A percentile compares a stretch with the other conserved stretches of the same genome.
These are phyloP conservation scores for Kwoniella dejecticola DNA, from an alignment of 768 basidiomycete genomes.

Conservation along the genomic window DNA sequence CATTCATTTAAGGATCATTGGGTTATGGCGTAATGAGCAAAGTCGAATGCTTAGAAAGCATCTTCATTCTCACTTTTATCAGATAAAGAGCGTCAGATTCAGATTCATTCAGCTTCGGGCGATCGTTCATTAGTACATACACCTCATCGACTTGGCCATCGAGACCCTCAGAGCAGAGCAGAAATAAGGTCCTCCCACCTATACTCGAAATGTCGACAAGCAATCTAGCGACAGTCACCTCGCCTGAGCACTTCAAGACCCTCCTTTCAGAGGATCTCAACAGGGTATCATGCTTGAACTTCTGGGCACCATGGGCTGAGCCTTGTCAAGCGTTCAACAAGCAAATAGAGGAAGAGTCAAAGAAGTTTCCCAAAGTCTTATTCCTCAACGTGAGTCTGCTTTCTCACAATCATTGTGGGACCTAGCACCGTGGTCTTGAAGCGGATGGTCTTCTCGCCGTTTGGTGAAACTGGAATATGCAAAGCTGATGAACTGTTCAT, in stretches of 20 bases:
- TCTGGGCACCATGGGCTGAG: slow-evolving; percentile 91
- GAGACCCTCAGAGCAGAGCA: background rate
- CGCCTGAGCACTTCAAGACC: slow-evolving; percentile 71
- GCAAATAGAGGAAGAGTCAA: slow-evolving; percentile 71
- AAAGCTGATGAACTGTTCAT: too few species aligned
- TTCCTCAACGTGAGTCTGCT: slow-evolving; percentile 69
- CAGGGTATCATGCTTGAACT: slow-evolving; percentile 83
- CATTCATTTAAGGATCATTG: background rate
- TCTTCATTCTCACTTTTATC: background rate
- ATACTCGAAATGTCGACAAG: slow-evolving; percentile 19
- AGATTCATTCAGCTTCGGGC: background rate
- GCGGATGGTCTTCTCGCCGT: too few species aligned
- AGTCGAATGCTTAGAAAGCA: background rate
- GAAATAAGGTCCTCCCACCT: background rate
- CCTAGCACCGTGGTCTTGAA: too few species aligned
- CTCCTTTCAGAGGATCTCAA: slow-evolving; percentile 75
- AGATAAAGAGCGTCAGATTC: background rate
- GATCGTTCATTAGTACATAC: background rate
- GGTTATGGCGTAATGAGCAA: slow-evolving; percentile 5
- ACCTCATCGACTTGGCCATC: too few species aligned
- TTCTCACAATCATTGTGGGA: background rate
- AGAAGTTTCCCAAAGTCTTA: slow-evolving; percentile 68
- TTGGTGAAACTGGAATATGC: too few species aligned
- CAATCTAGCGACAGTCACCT: slow-evolving; percentile 62
- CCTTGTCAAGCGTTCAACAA: slow-evolving; percentile 89